These are phyloP conservation scores for Fusarium oxysporum DNA, from an alignment of 2,329 filamentous ascomycete genomes.

Conservation along the genomic window DNA sequence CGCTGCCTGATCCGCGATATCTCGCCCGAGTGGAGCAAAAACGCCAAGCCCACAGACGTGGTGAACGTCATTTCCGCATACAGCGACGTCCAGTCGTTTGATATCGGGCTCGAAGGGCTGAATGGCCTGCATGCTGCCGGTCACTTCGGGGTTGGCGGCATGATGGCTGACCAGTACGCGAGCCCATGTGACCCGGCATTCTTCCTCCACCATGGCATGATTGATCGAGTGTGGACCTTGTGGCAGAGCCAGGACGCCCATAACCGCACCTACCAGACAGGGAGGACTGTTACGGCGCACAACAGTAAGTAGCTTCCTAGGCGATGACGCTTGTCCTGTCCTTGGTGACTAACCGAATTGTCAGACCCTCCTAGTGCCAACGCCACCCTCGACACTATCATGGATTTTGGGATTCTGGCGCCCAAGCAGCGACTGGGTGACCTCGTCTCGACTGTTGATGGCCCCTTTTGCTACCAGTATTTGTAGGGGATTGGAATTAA, in stretches of 20 bases:
- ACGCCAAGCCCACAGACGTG: constrained; percentile 1
- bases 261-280: neutral
- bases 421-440: neutral
- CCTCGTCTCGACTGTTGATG: neutral
- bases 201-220: constrained; percentile 23
- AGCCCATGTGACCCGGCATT: constrained; percentile 18
- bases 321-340: neutral
- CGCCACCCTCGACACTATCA: neutral
- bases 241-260: constrained; percentile 13
- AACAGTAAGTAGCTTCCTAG: neutral
- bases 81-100: neutral
- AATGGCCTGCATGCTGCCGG: constrained; percentile 14
- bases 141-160: constrained; percentile 12
- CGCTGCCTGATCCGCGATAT: constrained; percentile 49
- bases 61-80: constrained; percentile 4
- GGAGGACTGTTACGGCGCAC: neutral
- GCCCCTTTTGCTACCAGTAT: neutral
- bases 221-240: constrained; percentile 15
- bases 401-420: neutral
- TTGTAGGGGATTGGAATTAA: neutral
- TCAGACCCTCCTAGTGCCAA: neutral
- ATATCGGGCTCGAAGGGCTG: constrained; percentile 1
- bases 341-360: neutral
- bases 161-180: constrained; percentile 6
- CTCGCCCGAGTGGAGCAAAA: neutral